Evolutionary conservation across 208 protist species (phyloP).

Genomic region (Trypanosoma melophagium): DNA sequence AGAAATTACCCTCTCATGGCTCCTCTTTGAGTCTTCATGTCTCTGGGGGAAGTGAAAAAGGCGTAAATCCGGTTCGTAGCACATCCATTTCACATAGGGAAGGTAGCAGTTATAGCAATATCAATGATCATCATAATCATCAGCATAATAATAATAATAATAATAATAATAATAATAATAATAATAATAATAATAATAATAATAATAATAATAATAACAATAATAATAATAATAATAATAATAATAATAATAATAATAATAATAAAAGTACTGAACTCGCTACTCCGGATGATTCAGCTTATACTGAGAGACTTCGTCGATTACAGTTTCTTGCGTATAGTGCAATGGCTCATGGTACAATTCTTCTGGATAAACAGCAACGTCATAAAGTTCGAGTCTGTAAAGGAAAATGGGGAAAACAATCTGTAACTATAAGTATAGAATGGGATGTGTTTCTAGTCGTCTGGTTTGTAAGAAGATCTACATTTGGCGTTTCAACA

Average conservation of each 20-base stretch:
- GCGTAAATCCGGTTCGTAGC: too few relatives aligned
- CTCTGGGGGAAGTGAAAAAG: too few relatives aligned
- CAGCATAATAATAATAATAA: too few relatives aligned
- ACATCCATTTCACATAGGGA: too few relatives aligned
- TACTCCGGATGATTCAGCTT: neutral
- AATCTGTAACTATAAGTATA: constrained; percentile 69
- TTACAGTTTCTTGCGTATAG: constrained; percentile 78
- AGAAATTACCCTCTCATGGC: too few relatives aligned
- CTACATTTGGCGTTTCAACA: constrained; percentile 39
- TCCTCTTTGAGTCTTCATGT: too few relatives aligned
- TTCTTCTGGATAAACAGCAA: constrained; percentile 59
- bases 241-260: neutral
- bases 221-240: too few relatives aligned
- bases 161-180: too few relatives aligned
- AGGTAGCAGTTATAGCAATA: too few relatives aligned
- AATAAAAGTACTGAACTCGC: neutral
- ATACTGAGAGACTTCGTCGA: constrained; percentile 40
- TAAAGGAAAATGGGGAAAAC: constrained; percentile 61
- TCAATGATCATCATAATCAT: too few relatives aligned
- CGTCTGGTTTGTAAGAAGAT: constrained; percentile 69
- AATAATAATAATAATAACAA: too few relatives aligned
- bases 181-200: too few relatives aligned
- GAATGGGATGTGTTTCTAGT: constrained; percentile 85
- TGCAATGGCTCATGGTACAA: constrained; percentile 43
- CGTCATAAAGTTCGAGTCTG: constrained; percentile 51